Evolutionary conservation across 805 yeast species (phyloP), one percentile per base, ranked within the genome.

Genomic region (Saccharomycopsis synnaedendra): DNA sequence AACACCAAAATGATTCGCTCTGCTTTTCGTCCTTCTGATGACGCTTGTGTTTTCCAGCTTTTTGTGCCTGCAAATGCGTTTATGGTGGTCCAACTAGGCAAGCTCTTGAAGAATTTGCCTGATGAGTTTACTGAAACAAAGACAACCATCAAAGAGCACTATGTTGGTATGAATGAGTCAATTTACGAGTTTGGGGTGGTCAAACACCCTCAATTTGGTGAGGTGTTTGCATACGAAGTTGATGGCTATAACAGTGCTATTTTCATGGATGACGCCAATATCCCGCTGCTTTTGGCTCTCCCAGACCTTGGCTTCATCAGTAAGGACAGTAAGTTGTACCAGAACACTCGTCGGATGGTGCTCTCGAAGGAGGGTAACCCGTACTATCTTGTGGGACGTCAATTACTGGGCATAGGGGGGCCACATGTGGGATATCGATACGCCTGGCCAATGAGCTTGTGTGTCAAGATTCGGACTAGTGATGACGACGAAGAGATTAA

Each of bases 401-500:
- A 61, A 53, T 82, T 88, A 58, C 70, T 73, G 54, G 96, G 96
- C 0, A 74, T 88, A 51, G 96, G 96, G 0, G 95, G 96, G 0
- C 96, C 96, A 0, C 96, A 87, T 60, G 75, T 87, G 39, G 96
- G 95, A 1, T 71, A 82, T 28, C 66, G 70, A 27, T 71, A 80
- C 59, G 95, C 94, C 0, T 87, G 96, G 96, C 96, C 96, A 9
- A 82, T 87, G 95, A 78, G 88, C 34, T 65, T 83, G n/a, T 64
- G 86, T 37, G 71, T 85, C 45, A 74, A 78, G 33, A 85, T 86
- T 27, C 71, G 95, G 53, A 87, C 96, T 0, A 68, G 81, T 4
- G 75, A 78, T 53, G 77, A 81, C 54, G 93, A 85, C 48, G 69
- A 68, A 1, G 95, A 86, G 58, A 85, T 88, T 31, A 19, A 55